Evolutionary conservation across 352 stramenopile genomes (phyloP).

Genomic region (Phytophthora citricola): DNA sequence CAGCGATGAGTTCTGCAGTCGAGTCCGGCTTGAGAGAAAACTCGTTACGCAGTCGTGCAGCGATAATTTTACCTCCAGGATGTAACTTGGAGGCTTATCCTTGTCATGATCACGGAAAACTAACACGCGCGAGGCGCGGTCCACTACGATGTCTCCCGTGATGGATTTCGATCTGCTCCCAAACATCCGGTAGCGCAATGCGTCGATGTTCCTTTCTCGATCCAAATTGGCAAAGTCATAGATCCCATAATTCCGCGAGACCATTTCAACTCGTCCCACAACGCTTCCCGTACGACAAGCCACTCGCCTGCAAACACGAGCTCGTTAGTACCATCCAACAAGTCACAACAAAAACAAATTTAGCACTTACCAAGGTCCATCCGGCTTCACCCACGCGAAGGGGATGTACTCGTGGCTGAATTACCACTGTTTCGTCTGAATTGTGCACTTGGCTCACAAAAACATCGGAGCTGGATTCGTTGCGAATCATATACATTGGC

Average conservation of each 20-base stretch:
- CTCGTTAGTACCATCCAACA: background rate
- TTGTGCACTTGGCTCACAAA: constrained; percentile 74
- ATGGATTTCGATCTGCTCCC: constrained; percentile 74
- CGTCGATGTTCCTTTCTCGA: constrained; percentile 73
- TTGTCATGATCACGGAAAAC: constrained; percentile 77
- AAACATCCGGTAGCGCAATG: constrained; percentile 74
- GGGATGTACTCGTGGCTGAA: constrained; percentile 80
- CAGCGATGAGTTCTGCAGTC: constrained; percentile 62
- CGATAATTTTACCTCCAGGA: constrained; percentile 87
- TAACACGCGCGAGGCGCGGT: constrained; percentile 80
- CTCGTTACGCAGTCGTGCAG: constrained; percentile 69
- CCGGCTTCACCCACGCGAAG: constrained; percentile 84
- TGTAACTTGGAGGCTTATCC: constrained; percentile 65
- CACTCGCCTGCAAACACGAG: constrained; percentile 56
- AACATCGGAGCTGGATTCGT: constrained; percentile 80
- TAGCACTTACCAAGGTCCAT: constrained; percentile 68
- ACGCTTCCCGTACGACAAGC: constrained; percentile 66
- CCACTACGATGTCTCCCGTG: constrained; percentile 78
- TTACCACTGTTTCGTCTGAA: constrained; percentile 66
- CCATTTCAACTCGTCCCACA: constrained; percentile 53
- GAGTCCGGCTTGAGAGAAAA: constrained; percentile 67
- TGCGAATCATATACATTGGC: constrained; percentile 88
- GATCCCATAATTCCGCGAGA: constrained; percentile 67
- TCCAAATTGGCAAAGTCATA: constrained; percentile 90
- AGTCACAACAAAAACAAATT: background rate